Evolutionary conservation across 495 filamentous ascomycete species (phyloP).

Genomic region (Friedmanniomyces simplex): DNA sequence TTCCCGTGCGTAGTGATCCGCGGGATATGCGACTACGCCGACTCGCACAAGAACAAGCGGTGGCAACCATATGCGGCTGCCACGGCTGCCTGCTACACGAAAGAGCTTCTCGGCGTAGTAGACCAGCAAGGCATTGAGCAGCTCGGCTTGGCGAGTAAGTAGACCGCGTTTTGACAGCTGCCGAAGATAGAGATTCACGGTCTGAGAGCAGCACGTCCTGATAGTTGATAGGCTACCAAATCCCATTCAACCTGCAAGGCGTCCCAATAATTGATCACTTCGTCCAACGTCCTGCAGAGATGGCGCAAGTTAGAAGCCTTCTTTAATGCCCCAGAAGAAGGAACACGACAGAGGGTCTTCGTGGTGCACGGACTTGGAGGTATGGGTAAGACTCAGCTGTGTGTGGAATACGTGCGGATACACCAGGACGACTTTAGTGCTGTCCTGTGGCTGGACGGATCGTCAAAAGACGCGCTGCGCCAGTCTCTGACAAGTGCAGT

Average conservation of each 20-base stretch:
- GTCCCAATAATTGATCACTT: not conserved
- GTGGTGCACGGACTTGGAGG: conserved; percentile 4
- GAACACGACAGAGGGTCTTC: not conserved
- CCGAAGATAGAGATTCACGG: too few relatives aligned
- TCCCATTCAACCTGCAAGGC: conserved; percentile 5
- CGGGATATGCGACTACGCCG: conserved; percentile 23
- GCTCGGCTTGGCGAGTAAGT: not conserved
- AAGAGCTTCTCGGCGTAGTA: not conserved
- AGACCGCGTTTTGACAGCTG: not conserved
- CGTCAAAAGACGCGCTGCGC: not conserved
- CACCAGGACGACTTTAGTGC: conserved; percentile 1
- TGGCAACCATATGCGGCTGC: conserved; percentile 24
- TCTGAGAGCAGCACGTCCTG: too few relatives aligned
- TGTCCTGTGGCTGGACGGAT: conserved; percentile 4
- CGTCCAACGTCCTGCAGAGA: not conserved
- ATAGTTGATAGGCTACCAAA: not conserved
- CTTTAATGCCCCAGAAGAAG: not conserved
- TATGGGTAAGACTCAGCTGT: conserved; percentile 1
- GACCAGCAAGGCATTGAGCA: not conserved
- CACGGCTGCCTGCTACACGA: conserved; percentile 23
- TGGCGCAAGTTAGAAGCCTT: not conserved
- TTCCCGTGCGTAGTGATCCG: conserved; percentile 2
- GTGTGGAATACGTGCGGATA: not conserved
- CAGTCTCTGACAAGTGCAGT: not conserved
- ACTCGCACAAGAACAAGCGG: conserved; percentile 25